Percentiles rank a stretch among this genome's conserved stretches.
Evolutionary conservation across 768 basidiomycete genomes (phyloP).

Genomic region (Clitopilus passeckerianus): DNA sequence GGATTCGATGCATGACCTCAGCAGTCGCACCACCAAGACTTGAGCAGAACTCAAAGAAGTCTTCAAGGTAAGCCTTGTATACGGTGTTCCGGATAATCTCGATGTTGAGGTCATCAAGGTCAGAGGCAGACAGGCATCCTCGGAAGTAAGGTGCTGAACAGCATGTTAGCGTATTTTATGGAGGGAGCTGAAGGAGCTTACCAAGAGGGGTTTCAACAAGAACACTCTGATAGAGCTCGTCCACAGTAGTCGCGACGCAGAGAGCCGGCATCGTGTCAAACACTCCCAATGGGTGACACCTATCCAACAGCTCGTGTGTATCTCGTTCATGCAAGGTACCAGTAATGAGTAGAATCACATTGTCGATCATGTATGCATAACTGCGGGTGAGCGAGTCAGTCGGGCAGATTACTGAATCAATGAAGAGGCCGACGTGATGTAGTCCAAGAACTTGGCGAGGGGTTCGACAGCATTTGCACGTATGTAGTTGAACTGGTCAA

Average conservation of each 20-base stretch:
- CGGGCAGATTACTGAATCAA: neutral
- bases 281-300: slow-evolving; percentile 94
- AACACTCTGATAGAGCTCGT: slow-evolving; percentile 95
- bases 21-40: slow-evolving; percentile 81
- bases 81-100: slow-evolving; percentile 99
- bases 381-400: slow-evolving; percentile 33
- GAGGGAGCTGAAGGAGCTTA: slow-evolving; percentile 29
- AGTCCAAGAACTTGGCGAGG: slow-evolving; percentile 89
- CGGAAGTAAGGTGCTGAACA: slow-evolving; percentile 88
- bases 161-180: neutral
- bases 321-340: slow-evolving; percentile 97
- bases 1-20: slow-evolving; percentile 88
- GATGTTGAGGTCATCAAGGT: slow-evolving; percentile 98
- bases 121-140: slow-evolving; percentile 89
- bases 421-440: slow-evolving; percentile 82
- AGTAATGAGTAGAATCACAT: slow-evolving; percentile 94
- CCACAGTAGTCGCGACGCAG: slow-evolving; percentile 98
- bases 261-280: slow-evolving; percentile 99
- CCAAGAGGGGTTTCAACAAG: slow-evolving; percentile 97
- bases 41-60: slow-evolving; percentile 83
- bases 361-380: slow-evolving; percentile 99
- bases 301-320: slow-evolving; percentile 92
- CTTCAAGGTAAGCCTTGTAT: slow-evolving; percentile 98
- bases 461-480: slow-evolving; percentile 89
- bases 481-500: slow-evolving; percentile 96